Evolutionary conservation across 768 basidiomycete genomes (phyloP).

Genomic region (Phanerochaete sordida): DNA sequence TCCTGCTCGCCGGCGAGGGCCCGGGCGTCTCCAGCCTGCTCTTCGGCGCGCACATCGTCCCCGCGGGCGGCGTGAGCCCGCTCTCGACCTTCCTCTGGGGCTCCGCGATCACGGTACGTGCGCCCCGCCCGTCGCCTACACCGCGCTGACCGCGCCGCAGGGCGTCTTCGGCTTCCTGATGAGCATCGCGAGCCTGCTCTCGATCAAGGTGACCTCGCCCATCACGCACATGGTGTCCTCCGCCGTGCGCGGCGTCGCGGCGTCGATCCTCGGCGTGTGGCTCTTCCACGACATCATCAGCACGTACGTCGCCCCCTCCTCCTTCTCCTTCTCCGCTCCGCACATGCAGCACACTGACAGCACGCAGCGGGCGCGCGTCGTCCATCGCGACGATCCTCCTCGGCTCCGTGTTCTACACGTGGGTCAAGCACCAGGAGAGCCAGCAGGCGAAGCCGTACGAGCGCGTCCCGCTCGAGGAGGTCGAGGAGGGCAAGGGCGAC

Average conservation of each 20-base stretch:
- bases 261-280: slow-evolving; percentile 80
- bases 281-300: slow-evolving; percentile 81
- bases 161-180: slow-evolving; percentile 90
- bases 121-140: not conserved
- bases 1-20: slow-evolving; percentile 74
- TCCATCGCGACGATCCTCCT: slow-evolving; percentile 79
- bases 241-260: slow-evolving; percentile 91
- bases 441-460: slow-evolving; percentile 46
- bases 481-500: slow-evolving; percentile 46
- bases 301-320: slow-evolving; percentile 43
- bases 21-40: slow-evolving; percentile 61
- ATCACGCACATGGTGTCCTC: slow-evolving; percentile 98
- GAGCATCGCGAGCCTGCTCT: slow-evolving; percentile 88
- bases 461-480: slow-evolving; percentile 59
- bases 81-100: slow-evolving; percentile 73
- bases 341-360: not conserved
- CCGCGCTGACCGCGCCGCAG: slow-evolving; percentile 32
- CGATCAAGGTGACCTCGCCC: slow-evolving; percentile 96
- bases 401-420: slow-evolving; percentile 85
- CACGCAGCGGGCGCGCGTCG: slow-evolving; percentile 66
- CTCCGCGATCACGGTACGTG: slow-evolving; percentile 72
- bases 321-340: not conserved
- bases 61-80: slow-evolving; percentile 37
- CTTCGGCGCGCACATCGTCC: slow-evolving; percentile 38
- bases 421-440: slow-evolving; percentile 78